Base-by-base conservation (phyloP, 2,329 filamentous ascomycete genomes). In the Nigrograna mackinnonii region DNA sequence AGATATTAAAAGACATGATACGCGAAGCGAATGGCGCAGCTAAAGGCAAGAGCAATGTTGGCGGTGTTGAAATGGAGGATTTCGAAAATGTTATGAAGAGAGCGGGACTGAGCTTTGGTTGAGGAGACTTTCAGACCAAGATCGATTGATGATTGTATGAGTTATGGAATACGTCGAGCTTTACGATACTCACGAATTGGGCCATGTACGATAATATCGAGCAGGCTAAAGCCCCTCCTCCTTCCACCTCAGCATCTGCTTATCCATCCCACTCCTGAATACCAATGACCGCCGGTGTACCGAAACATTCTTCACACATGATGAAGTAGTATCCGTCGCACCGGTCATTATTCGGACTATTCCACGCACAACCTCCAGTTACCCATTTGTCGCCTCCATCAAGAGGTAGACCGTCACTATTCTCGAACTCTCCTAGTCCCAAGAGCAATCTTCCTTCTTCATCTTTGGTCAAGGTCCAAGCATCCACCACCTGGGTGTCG, bases 1-100 rank as follows among this genome's bases (percentile, higher is more conserved):
- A 89, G 36, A 71, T 95, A 62, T 73, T 99, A 62, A 83, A 82
- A 72, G 91, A 96, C 73, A 99, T 99, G 94, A 86, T 99, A 44
- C 74, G 91, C 36, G 92, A 97, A 76, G 94, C 92, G 36, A 96
- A 95, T 68, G 89, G 88, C 3, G 90, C 89, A 2, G 83, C 79
- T 19, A 60, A 60, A 37, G 81, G 76, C 26, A 46, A 28, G 16
- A 36, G 34, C 11, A 22, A 65, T 35, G 44, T 54, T 19, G 79
- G 76, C 43, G 89, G 87, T 6, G 92, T 95, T 7, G 82, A 76
- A 30, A 75, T 85, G 60, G 85, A 87, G 39, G 89, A 96, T 61
- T 96, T 96, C 70, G 86, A 91, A 69, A 82, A 82, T 41, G 88
- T 96, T 4, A 92, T 96, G 90, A 81, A 78, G 52, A 78, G 87